Evolutionary conservation across 2,329 filamentous ascomycete species (phyloP), one percentile per base, ranked within the genome.

Genomic region (Neonectria ditissima): DNA sequence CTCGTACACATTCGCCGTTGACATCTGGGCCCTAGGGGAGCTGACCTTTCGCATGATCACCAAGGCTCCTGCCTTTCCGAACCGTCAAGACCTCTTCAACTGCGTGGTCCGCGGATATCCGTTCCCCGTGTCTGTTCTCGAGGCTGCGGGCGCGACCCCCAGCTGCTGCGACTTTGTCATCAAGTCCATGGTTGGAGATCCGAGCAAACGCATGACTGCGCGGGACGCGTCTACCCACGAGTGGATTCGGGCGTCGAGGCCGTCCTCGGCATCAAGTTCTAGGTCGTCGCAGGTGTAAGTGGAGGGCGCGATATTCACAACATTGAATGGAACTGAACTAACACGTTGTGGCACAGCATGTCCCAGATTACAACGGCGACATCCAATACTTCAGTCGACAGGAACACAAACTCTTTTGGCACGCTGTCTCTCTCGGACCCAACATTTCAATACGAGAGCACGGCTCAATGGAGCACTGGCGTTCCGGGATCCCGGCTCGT

Each of bases 1-100:
- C 32, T 48, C 44, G 3, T 57, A 56, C 24, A 56, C 54, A 5
- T 13, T 10, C 9, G 54, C 54, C 16, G 54, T 56, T 5, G 54
- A 56, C 7, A 37, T 56, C 6, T 56, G 43, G 43, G 41, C 54
- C 3, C 43, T 56, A 2, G 54, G 54, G 3, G 43, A 56, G 22
- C 20, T 56, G 20, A 30, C 43, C 22, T 55, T 55, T 16, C 52
- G 52, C 10, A 24, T 44, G 41, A 14, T 44, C 13, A 24, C 41
- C 20, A 20, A 44, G 20, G 11, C 11, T 14, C 18, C 41, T n/a
- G 18, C 18, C 10, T 44, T 44, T 24, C 41, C 41, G 5, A 44
- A 44, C 41, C 41, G 41, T 8, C 41, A 14, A 14, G 41, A 44
- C 10, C 20, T 44, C 20, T 44, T 44, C 41, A 44, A 44, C 22